Conservation (phyloP, 805 yeast species). For the Nakazawaea laoshanensis region DNA sequence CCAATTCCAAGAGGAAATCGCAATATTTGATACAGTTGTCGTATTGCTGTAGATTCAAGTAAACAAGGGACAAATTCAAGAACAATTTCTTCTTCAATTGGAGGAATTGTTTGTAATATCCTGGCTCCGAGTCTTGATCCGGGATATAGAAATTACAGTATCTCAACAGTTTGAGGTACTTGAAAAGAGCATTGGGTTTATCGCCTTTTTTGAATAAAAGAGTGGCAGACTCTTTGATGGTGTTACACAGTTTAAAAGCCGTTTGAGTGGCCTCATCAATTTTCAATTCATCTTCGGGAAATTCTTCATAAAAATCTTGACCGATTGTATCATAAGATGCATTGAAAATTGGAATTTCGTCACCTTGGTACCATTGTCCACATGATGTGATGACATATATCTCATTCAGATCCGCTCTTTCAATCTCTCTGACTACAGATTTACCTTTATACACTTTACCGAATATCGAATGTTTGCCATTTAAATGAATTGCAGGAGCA, state of each 20-base stretch:
- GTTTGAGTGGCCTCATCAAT: constrained; percentile 38
- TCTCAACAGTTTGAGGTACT: constrained; percentile 58
- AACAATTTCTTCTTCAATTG: constrained; percentile 42
- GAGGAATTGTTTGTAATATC: constrained; percentile 38
- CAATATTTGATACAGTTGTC: constrained; percentile 45
- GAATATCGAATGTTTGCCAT: constrained; percentile 69
- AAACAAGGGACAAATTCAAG: constrained; percentile 50
- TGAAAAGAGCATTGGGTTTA: constrained; percentile 54
- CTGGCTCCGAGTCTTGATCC: constrained; percentile 54
- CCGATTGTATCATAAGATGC: constrained; percentile 56
- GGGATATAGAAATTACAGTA: constrained; percentile 70
- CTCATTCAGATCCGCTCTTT: constrained; percentile 35
- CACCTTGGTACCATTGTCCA: constrained; percentile 51
- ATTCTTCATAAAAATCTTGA: constrained; percentile 69
- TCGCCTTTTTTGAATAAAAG: constrained; percentile 46
- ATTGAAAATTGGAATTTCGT: constrained; percentile 49
- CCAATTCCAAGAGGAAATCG: constrained; percentile 46
- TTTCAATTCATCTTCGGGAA: constrained; percentile 62
- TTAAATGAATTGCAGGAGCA: constrained; percentile 62
- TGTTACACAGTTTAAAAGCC: constrained; percentile 41
- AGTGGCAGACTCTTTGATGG: constrained; percentile 63
- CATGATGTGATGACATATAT: constrained; percentile 43
- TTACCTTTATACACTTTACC: constrained; percentile 66
- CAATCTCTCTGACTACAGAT: constrained; percentile 60
- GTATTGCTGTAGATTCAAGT: constrained; percentile 40